Conservation (phyloP, 345 rosid genomes). For the Stellera chamaejasme region DNA sequence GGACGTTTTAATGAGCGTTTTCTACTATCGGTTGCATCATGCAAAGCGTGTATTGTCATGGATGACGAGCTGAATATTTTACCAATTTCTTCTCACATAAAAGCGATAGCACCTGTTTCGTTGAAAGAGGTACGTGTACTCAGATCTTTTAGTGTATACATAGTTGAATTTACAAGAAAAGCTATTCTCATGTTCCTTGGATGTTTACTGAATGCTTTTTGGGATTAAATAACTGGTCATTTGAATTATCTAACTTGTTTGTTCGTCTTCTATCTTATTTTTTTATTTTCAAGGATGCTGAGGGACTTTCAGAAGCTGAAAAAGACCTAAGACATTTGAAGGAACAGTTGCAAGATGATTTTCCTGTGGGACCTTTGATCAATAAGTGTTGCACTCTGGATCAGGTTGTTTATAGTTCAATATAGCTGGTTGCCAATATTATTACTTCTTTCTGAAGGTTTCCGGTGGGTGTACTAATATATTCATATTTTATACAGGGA, state of each 20-base stretch:
- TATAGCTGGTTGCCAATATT: slow-evolving; percentile 5
- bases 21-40: slow-evolving; percentile 76
- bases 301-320: slow-evolving; percentile 87
- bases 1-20: slow-evolving; percentile 94
- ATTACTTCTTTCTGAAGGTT: background rate
- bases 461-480: slow-evolving; percentile 7
- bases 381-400: slow-evolving; percentile 89
- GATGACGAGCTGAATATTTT: slow-evolving; percentile 95
- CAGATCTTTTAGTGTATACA: background rate
- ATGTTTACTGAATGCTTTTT: background rate
- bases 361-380: slow-evolving; percentile 89
- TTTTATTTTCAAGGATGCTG: slow-evolving; percentile 48
- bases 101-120: slow-evolving; percentile 53
- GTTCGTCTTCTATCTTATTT: slow-evolving; percentile 7
- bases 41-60: slow-evolving; percentile 88
- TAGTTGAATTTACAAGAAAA: background rate
- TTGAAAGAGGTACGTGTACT: slow-evolving; percentile 44
- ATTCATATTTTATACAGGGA: slow-evolving; percentile 45
- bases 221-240: background rate
- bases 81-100: slow-evolving; percentile 90
- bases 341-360: slow-evolving; percentile 77
- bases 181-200: background rate
- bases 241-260: slow-evolving; percentile 1
- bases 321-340: slow-evolving; percentile 74
- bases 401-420: slow-evolving; percentile 46